A percentile compares a stretch with the other conserved stretches of the same genome.
phyloP scores from a whole-genome alignment of 371 early-diverging fungal species.

The Mortierella sp. region DNA sequence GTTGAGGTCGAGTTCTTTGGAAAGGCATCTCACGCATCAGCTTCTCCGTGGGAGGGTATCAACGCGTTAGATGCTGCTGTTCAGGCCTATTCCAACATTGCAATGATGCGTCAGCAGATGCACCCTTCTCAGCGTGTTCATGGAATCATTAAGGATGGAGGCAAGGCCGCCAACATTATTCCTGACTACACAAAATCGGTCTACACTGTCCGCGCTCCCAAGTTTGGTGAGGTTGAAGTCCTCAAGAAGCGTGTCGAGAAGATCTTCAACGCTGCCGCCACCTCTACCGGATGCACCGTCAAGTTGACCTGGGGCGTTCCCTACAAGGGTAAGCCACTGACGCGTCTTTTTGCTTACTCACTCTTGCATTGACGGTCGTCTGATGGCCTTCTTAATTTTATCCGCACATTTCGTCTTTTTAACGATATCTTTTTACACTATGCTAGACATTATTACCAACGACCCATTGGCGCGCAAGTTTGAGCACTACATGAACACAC shows the following conservation, averaged over 20 bases:
- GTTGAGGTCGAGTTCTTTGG: slow-evolving; percentile 76
- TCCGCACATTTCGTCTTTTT: no score
- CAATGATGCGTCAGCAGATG: slow-evolving; percentile 79
- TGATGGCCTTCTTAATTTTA: no score
- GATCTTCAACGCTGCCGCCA: slow-evolving; percentile 64
- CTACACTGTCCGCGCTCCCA: slow-evolving; percentile 64
- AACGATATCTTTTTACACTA: background rate
- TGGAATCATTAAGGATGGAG: slow-evolving; percentile 70
- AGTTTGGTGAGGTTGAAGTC: slow-evolving; percentile 54
- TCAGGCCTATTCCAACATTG: slow-evolving; percentile 69
- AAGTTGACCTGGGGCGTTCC: slow-evolving; percentile 59
- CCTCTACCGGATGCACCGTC: slow-evolving; percentile 68
- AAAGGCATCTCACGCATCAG: slow-evolving; percentile 74
- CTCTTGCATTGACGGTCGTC: no score
- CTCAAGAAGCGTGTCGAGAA: slow-evolving; percentile 58
- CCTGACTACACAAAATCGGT: slow-evolving; percentile 60
- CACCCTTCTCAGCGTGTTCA: slow-evolving; percentile 70
- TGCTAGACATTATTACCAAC: slow-evolving; percentile 66
- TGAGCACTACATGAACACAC: slow-evolving; percentile 59
- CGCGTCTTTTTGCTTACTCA: background rate
- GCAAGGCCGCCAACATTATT: slow-evolving; percentile 62
- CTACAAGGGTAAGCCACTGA: slow-evolving; percentile 36
- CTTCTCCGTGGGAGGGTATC: slow-evolving; percentile 81
- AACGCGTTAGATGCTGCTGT: slow-evolving; percentile 83
- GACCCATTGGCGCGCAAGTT: slow-evolving; percentile 60